Evolutionary conservation across 371 early-diverging fungal genomes (phyloP).

Genomic region (Choanephora cucurbitarum): DNA sequence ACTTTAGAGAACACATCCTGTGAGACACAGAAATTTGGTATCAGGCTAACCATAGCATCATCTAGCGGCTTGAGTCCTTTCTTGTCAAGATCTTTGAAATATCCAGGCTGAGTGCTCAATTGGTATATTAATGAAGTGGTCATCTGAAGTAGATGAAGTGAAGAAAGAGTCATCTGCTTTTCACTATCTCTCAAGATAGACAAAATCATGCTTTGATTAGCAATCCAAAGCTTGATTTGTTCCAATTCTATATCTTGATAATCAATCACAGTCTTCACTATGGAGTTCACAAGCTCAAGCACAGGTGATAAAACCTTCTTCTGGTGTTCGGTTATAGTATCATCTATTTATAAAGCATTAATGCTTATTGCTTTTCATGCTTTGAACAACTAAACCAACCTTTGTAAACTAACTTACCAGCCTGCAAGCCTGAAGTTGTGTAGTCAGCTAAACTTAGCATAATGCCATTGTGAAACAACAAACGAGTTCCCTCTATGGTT

Average conservation of each 20-base stretch:
- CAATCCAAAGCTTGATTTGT: conserved; percentile 48
- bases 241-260: conserved; percentile 43
- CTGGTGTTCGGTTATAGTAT: conserved; percentile 43
- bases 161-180: conserved; percentile 34
- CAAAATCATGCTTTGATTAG: conserved; percentile 55
- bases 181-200: conserved; percentile 54
- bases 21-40: conserved; percentile 21
- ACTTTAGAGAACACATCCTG: conserved; percentile 20
- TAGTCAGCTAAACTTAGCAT: conserved; percentile 71
- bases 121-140: conserved; percentile 44
- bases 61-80: conserved; percentile 10
- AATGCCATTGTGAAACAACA: conserved; percentile 71
- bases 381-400: no score
- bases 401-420: conserved; percentile 25
- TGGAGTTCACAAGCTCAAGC: conserved; percentile 54
- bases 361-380: no score
- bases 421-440: conserved; percentile 67
- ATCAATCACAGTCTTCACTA: conserved; percentile 47
- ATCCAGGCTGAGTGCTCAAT: conserved; percentile 33
- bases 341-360: not conserved
- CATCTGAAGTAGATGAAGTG: conserved; percentile 49
- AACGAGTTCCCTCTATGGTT: conserved; percentile 68
- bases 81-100: conserved; percentile 25
- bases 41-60: conserved; percentile 12
- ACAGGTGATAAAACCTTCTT: conserved; percentile 58